phyloP scores from a whole-genome alignment of 148 eudicot species.

The Silene conica region DNA sequence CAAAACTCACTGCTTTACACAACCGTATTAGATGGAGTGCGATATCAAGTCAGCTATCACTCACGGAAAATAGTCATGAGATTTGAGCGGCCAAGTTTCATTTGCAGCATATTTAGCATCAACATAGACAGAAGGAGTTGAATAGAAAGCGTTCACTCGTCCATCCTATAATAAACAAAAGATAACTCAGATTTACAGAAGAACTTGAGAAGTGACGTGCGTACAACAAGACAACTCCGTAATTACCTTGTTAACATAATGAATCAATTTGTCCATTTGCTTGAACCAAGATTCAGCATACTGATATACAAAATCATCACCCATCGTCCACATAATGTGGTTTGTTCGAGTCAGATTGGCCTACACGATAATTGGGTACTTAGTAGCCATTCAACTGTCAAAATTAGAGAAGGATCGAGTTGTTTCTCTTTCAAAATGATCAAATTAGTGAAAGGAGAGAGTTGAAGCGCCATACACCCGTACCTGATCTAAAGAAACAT shows the following conservation, averaged over 20 bases:
- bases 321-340: conserved; percentile 99
- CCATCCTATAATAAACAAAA: conserved; percentile 60
- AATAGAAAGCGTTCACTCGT: conserved; percentile 78
- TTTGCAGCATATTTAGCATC: conserved; percentile 72
- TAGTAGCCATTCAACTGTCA: neutral
- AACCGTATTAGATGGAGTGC: neutral
- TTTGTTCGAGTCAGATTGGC: conserved; percentile 76
- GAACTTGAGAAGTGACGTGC: neutral
- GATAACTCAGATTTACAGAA: neutral
- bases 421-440: neutral
- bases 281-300: conserved; percentile 96
- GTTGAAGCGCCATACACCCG: neutral
- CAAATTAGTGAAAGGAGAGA: neutral
- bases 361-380: conserved; percentile 25
- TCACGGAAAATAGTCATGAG: conserved; percentile 88
- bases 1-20: neutral
- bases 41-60: conserved; percentile 19
- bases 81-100: conserved; percentile 70
- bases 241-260: conserved; percentile 74
- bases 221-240: neutral
- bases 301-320: conserved; percentile 81
- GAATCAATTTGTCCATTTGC: conserved; percentile 88
- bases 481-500: conserved; percentile 66
- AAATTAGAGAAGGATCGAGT: neutral
- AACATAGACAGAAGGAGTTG: conserved; percentile 84